A percentile compares a stretch with the other conserved stretches of the same genome.
Conservation (phyloP, 2,329 filamentous ascomycete genomes). For the Calonectria fujianensis region DNA sequence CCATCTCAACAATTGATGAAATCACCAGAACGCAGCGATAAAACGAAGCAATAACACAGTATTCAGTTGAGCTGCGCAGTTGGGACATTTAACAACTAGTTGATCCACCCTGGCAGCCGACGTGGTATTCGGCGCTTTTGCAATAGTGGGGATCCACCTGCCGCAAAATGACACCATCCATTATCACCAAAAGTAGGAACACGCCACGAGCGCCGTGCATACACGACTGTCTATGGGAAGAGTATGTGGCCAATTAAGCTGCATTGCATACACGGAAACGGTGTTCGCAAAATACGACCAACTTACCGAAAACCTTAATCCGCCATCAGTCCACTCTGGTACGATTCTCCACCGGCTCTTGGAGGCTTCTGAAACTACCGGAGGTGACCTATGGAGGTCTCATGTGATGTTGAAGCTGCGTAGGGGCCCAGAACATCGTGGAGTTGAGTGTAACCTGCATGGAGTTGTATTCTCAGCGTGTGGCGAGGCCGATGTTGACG, state of each 20-base stretch:
- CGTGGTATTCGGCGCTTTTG: conserved; percentile 25
- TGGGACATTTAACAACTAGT: conserved; percentile 13
- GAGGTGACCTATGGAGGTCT: neutral
- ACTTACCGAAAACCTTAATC: conserved; percentile 21
- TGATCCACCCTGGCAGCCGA: neutral
- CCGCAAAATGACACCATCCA: neutral
- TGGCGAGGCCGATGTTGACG: neutral
- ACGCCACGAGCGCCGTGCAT: neutral
- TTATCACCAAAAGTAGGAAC: neutral
- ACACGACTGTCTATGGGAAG: neutral
- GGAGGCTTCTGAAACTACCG: conserved; percentile 7
- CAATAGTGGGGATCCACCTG: neutral
- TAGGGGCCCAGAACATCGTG: neutral
- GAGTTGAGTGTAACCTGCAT: neutral
- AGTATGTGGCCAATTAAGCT: neutral
- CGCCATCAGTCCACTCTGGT: conserved; percentile 21
- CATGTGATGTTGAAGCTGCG: neutral
- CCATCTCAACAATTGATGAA: conserved; percentile 14
- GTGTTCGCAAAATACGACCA: neutral
- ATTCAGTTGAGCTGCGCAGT: neutral
- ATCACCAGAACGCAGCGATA: neutral
- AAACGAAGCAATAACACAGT: neutral
- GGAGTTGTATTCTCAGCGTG: neutral
- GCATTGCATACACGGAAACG: neutral
- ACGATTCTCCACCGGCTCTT: conserved; percentile 25